Conservation (phyloP, 345 rosid genomes). For the Salix koriyanagi region DNA sequence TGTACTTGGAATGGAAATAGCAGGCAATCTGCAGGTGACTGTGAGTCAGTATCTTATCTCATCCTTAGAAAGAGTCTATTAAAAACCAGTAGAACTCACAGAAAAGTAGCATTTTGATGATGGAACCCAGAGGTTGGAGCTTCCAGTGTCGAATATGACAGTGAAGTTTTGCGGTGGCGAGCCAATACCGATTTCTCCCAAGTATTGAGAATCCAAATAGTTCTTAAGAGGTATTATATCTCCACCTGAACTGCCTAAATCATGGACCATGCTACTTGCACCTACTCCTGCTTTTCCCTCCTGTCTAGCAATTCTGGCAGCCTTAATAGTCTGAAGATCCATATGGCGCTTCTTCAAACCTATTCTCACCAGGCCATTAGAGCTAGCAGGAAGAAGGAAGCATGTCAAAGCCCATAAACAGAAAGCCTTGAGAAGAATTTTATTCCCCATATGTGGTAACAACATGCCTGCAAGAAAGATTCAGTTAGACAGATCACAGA, state of each 20-base stretch:
- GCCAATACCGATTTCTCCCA: constrained; percentile 70
- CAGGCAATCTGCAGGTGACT: constrained; percentile 55
- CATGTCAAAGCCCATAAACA: constrained; percentile 41
- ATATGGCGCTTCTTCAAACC: constrained; percentile 59
- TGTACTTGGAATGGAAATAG: constrained; percentile 67
- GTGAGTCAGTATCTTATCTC: not conserved
- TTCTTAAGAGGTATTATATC: constrained; percentile 59
- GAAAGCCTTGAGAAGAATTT: constrained; percentile 23
- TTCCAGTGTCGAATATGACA: constrained; percentile 78
- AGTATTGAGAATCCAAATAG: constrained; percentile 68
- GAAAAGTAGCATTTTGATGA: constrained; percentile 67
- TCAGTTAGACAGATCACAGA: not conserved
- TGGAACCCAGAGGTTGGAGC: constrained; percentile 89
- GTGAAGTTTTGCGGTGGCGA: constrained; percentile 70
- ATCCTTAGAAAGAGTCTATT: not conserved
- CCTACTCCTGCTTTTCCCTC: constrained; percentile 14
- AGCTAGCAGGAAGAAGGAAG: constrained; percentile 45
- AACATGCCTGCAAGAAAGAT: constrained; percentile 19
- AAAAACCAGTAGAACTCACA: constrained; percentile 36
- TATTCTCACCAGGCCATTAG: constrained; percentile 49
- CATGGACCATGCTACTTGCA: not conserved
- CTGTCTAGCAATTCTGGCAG: constrained; percentile 37
- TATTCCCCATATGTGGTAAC: constrained; percentile 31
- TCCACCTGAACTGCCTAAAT: constrained; percentile 22
- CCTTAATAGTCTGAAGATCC: constrained; percentile 36